These are phyloP conservation scores for Rasamsonia emersonii DNA, from an alignment of 2,329 filamentous ascomycete species.

Conservation along the genomic window DNA sequence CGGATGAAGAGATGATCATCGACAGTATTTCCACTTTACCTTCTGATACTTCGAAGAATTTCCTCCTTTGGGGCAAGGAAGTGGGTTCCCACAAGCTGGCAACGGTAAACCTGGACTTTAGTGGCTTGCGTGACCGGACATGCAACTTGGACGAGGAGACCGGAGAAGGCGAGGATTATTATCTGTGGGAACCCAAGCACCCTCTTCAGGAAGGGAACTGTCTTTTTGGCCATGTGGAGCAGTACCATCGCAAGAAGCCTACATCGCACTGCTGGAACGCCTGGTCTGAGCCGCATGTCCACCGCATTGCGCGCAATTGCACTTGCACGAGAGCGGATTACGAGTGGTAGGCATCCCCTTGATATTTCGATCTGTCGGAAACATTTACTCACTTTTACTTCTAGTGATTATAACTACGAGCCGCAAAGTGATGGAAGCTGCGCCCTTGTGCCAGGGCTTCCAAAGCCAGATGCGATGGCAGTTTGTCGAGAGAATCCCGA, in stretches of 20 bases:
- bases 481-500: constrained; percentile 58
- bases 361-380: constrained; percentile 1
- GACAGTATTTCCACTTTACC: constrained; percentile 79
- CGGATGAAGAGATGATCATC: constrained; percentile 61
- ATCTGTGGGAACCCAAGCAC: constrained; percentile 79
- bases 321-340: constrained; percentile 76
- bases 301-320: constrained; percentile 66
- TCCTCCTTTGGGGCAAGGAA: constrained; percentile 72
- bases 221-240: constrained; percentile 81
- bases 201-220: constrained; percentile 71
- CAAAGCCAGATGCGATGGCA: constrained; percentile 51
- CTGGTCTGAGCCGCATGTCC: constrained; percentile 59
- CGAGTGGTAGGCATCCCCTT: constrained; percentile 63
- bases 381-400: neutral
- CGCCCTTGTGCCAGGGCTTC: constrained; percentile 62
- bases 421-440: constrained; percentile 70
- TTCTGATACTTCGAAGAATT: constrained; percentile 82
- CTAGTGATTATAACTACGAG: constrained; percentile 88
- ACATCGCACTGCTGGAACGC: constrained; percentile 75
- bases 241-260: constrained; percentile 86
- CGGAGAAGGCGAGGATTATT: constrained; percentile 60
- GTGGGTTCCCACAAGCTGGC: constrained; percentile 45
- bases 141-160: constrained; percentile 61
- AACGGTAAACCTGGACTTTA: constrained; percentile 83
- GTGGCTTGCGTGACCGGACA: constrained; percentile 60